Evolutionary conservation across 2,329 filamentous ascomycete genomes (phyloP).

Genomic region (Alternaria tenuissima): DNA sequence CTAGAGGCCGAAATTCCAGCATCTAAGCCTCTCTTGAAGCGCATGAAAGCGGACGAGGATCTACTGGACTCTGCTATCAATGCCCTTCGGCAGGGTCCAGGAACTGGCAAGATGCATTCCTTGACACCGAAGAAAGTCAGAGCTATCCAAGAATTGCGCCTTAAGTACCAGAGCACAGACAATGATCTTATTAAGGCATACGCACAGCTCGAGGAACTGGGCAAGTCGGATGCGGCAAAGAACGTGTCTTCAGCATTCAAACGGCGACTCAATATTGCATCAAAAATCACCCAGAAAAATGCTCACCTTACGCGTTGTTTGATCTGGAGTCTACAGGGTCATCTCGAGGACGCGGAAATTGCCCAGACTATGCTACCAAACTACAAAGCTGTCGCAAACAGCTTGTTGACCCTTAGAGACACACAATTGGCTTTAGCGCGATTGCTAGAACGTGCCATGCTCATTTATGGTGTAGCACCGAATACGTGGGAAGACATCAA

Average conservation of each 20-base stretch:
- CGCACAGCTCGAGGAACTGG: slow-evolving; percentile 18
- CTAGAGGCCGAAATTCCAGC: slow-evolving; percentile 39
- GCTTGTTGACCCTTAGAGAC: slow-evolving; percentile 38
- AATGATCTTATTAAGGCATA: slow-evolving; percentile 29
- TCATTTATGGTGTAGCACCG: slow-evolving; percentile 29
- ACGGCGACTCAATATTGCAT: slow-evolving; percentile 32
- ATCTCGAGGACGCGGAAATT: slow-evolving; percentile 32
- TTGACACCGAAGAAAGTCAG: slow-evolving; percentile 19
- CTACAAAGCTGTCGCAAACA: slow-evolving; percentile 35
- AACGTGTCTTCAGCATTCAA: slow-evolving; percentile 26
- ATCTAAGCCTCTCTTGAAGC: slow-evolving; percentile 33
- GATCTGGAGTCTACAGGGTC: slow-evolving; percentile 39
- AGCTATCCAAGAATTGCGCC: slow-evolving; percentile 20
- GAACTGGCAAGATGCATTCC: slow-evolving; percentile 7
- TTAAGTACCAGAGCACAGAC: slow-evolving; percentile 28
- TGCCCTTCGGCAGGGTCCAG: slow-evolving; percentile 17
- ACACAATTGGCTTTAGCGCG: slow-evolving; percentile 40
- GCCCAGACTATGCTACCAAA: slow-evolving; percentile 19
- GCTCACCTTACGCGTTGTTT: slow-evolving; percentile 39
- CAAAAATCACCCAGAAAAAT: slow-evolving; percentile 37
- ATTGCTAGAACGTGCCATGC: slow-evolving; percentile 36
- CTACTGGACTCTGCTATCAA: slow-evolving; percentile 23
- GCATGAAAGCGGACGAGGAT: slow-evolving; percentile 39
- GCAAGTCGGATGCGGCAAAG: slow-evolving; percentile 10
- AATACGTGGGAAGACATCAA: slow-evolving; percentile 18